Evolutionary conservation across 2,329 filamentous ascomycete species (phyloP), one percentile per base, ranked within the genome.

Genomic region (Trichoderma polysporum): DNA sequence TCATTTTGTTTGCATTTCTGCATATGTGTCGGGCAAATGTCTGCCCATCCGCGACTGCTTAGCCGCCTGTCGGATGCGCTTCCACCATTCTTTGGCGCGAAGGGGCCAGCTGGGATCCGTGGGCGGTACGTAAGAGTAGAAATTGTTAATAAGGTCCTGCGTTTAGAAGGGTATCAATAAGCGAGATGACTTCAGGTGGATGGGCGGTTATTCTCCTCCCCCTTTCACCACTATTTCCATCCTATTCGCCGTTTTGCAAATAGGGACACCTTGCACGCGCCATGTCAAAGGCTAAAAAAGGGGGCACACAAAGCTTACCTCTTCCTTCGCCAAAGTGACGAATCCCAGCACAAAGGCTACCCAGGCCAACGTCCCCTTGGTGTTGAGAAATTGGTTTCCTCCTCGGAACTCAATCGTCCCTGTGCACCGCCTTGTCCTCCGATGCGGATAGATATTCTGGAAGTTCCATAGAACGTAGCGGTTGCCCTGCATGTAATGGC

Each of bases 401-500:
- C 78, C 78, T 2, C 78, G 75, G 56, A 80, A 80, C 72, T 80
- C 78, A 22, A 80, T 74, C 0, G 78, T 79, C 0, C 78, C 78
- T 9, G 76, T 78, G 52, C 76, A 79, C 50, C 75, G 69, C 6
- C 76, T 77, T 45, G 75, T 78, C 73, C 76, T 79, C 50, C 76
- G 76, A 61, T 75, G 74, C 1, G 77, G 74, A 59, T 78, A 77
- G 67, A 78, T 77, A 68, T 79, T 80, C 65, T 79, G 75, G 56
- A 80, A 80, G 61, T 80, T 79, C 78, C 79, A 80, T 41, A 80
- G 69, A 12, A 80, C 78, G 65, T 79, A 79, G 19, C 78, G 75
- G 68, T 75, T 76, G 9, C 74, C 77, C 71, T 80, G 78, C 76
- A 80, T 79, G 71, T 80, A 79, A 35, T 72, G 71, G 69, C 71